Evolutionary conservation across 148 eudicot species (phyloP), one percentile per base, ranked within the genome.

Genomic region (Nepenthes gracilis): DNA sequence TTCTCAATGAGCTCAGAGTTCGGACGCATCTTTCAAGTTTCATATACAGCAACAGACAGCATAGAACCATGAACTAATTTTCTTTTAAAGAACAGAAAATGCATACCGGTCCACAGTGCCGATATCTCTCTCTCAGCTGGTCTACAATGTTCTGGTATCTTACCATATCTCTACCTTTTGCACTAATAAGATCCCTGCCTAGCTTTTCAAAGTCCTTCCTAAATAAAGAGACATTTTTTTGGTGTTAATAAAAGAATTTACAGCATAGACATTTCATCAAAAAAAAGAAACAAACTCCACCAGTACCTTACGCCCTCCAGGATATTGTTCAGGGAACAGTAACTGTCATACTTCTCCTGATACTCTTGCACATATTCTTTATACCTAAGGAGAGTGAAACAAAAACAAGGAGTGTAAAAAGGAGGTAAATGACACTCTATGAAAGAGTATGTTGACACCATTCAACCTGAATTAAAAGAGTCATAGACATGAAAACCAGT

Each of bases 351-450:
- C 81, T 93, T 93, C 78, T 93, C 97, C 63, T 62, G 70, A 72
- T 82, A 93, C 79, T 93, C 99, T 65, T 78, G 78, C 60, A 86
- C 90, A 68, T 84, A 93, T 48, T 81, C 95, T 67, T 78, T 74
- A 55, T 84, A 93, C 86, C 97, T 93, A 70, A 34, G n/a, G 36
- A 40, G 45, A 40, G 8, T 40, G 45, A 40, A 8, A 4, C 45
- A 40, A 40, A 40, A 40, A 8, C 45, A 40, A 23, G 45, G 53
- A 49, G 48, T 45, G 11, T 5, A 49, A 10, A 0, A 49, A 49
- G 6, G 11, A 49, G 15, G 13, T 0, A 49, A 2, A 49, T 49
- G 6, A 11, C 3, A 49, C 53, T 10, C 36, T 4, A 55, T 35
- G 33, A 1, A 35, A 54, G 33, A 5, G 58, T 13, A 49, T 49